Conservation (phyloP, 345 rosid genomes). For the Eucalyptus sp. region DNA sequence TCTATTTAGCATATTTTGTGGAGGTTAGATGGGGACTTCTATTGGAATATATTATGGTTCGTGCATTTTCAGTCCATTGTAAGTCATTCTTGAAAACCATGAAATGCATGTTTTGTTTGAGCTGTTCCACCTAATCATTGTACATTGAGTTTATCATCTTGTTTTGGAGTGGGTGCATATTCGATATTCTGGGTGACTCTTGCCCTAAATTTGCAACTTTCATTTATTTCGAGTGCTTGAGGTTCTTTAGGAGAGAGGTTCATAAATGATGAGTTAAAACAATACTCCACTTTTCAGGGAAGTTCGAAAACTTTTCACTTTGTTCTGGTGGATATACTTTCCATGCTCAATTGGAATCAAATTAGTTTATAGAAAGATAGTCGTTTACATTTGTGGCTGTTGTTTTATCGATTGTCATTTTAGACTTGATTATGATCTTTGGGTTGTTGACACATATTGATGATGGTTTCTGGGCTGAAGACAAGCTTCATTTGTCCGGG, state of each 20-base stretch:
- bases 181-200: background rate
- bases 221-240: background rate
- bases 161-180: background rate
- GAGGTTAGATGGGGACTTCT: background rate
- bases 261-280: background rate
- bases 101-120: background rate
- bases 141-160: background rate
- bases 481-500: background rate
- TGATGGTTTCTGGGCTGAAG: background rate
- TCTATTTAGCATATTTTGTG: background rate
- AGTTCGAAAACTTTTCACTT: background rate
- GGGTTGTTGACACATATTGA: background rate
- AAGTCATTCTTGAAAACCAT: background rate
- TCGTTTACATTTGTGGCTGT: background rate
- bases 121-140: background rate
- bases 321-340: background rate
- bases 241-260: background rate
- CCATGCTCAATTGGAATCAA: background rate
- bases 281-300: background rate
- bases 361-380: background rate
- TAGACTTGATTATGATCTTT: background rate
- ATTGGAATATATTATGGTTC: background rate
- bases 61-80: background rate
- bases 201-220: background rate
- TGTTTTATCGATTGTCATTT: background rate